Evolutionary conservation across 805 yeast genomes (phyloP).

Genomic region (Crinitomyces ghanaensis): DNA sequence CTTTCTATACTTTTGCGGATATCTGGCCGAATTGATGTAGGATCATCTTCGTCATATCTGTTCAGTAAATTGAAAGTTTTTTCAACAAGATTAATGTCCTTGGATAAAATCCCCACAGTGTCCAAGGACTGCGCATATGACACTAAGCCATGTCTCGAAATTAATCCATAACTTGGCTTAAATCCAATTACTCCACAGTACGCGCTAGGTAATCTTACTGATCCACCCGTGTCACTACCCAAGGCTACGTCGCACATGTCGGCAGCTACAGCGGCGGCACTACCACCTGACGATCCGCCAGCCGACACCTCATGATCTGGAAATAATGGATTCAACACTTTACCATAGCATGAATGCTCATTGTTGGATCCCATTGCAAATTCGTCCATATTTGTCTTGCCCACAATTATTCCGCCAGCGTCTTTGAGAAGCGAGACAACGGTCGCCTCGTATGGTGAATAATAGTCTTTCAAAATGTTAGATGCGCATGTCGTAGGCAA

Average conservation of each 20-base stretch:
- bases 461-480: slow-evolving; percentile 41
- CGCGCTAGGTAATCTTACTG: slow-evolving; percentile 85
- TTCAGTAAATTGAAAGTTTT: slow-evolving; percentile 48
- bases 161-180: slow-evolving; percentile 87
- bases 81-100: slow-evolving; percentile 33
- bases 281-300: slow-evolving; percentile 96
- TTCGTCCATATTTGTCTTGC: slow-evolving; percentile 89
- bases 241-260: slow-evolving; percentile 60
- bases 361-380: slow-evolving; percentile 82
- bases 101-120: slow-evolving; percentile 77
- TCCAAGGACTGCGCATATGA: slow-evolving; percentile 92
- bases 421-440: slow-evolving; percentile 43
- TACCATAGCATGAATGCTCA: slow-evolving; percentile 25
- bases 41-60: slow-evolving; percentile 60
- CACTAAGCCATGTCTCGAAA: slow-evolving; percentile 85
- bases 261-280: slow-evolving; percentile 84
- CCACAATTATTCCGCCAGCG: slow-evolving; percentile 44
- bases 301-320: slow-evolving; percentile 33
- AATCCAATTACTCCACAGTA: slow-evolving; percentile 77
- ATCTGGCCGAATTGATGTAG: slow-evolving; percentile 39
- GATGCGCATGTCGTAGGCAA: slow-evolving; percentile 78
- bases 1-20: slow-evolving; percentile 12
- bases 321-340: slow-evolving; percentile 32
- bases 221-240: slow-evolving; percentile 98
- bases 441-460: slow-evolving; percentile 76